Percentiles rank a stretch among this genome's conserved stretches.
These are phyloP conservation scores for Brassica carinata DNA, from an alignment of 345 rosid genomes.

Conservation along the genomic window DNA sequence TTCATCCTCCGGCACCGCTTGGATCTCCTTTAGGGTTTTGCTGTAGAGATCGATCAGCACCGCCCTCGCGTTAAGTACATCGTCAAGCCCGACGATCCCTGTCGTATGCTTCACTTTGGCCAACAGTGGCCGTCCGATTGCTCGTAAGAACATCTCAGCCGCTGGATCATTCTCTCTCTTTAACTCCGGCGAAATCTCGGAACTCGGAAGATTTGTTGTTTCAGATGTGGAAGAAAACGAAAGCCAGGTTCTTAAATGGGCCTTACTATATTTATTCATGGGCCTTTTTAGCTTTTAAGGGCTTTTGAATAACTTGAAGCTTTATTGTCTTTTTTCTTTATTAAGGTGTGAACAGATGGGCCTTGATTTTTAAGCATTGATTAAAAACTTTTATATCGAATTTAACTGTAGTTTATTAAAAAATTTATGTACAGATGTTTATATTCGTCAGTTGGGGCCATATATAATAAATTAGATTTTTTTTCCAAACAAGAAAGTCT, in stretches of 20 bases:
- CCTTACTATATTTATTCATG: background rate
- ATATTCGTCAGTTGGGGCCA: background rate
- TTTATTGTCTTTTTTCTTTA: background rate
- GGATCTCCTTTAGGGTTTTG: conserved; percentile 94
- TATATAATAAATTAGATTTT: background rate
- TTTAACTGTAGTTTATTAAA: background rate
- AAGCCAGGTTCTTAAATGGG: conserved; percentile 1
- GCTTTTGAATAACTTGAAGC: background rate
- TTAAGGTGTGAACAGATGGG: background rate
- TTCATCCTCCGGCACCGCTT: conserved; percentile 92
- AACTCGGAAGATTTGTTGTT: conserved; percentile 17
- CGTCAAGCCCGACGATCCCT: conserved; percentile 94
- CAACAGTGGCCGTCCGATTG: conserved; percentile 88
- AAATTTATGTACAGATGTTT: background rate
- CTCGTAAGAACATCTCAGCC: conserved; percentile 68
- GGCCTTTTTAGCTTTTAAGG: background rate
- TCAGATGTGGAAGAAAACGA: background rate
- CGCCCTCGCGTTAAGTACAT: conserved; percentile 88
- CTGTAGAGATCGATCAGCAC: conserved; percentile 72
- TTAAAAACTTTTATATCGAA: background rate
- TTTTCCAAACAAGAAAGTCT: background rate
- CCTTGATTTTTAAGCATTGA: background rate
- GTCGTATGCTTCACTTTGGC: conserved; percentile 90
- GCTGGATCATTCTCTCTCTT: conserved; percentile 14
- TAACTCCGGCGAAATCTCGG: conserved; percentile 34